phyloP scores from a whole-genome alignment of 1,284 basidiomycete genomes.

The Trametes polyzona region DNA sequence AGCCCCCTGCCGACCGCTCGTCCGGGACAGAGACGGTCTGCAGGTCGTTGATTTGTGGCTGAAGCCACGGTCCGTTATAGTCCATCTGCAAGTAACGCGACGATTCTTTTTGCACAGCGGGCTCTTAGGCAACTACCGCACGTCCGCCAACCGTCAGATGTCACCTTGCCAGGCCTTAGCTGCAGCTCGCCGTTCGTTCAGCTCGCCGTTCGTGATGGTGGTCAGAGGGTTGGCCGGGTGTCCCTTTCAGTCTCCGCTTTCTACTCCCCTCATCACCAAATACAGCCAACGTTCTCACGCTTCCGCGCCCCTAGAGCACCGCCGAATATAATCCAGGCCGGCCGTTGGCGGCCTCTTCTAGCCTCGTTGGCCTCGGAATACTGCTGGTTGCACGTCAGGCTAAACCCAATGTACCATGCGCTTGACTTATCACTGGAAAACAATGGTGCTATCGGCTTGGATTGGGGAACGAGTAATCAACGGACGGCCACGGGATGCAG shows the following conservation, averaged over 20 bases:
- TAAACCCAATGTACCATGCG: too few relatives aligned
- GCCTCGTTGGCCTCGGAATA: too few relatives aligned
- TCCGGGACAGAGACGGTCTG: conserved; percentile 45
- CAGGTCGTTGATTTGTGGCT: conserved; percentile 44
- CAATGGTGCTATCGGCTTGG: not conserved
- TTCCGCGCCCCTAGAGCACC: conserved; percentile 10
- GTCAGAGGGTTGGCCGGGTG: conserved; percentile 35
- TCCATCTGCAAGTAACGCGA: conserved; percentile 47
- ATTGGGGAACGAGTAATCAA: conserved; percentile 5
- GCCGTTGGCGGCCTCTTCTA: not conserved
- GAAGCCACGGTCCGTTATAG: conserved; percentile 59
- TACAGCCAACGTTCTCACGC: conserved; percentile 27
- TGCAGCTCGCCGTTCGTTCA: conserved; percentile 35
- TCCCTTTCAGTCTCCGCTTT: conserved; percentile 33
- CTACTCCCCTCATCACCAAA: conserved; percentile 22
- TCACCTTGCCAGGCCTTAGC: conserved; percentile 34
- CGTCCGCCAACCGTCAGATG: conserved; percentile 28
- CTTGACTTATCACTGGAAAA: too few relatives aligned
- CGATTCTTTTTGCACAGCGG: conserved; percentile 49
- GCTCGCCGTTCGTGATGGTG: conserved; percentile 36
- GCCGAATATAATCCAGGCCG: too few relatives aligned
- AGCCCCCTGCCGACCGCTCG: conserved; percentile 39
- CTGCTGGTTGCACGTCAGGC: too few relatives aligned
- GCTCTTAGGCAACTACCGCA: conserved; percentile 51
- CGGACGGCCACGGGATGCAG: not conserved